Conservation (phyloP, 768 basidiomycete genomes). For the Mycena kentingensis region DNA sequence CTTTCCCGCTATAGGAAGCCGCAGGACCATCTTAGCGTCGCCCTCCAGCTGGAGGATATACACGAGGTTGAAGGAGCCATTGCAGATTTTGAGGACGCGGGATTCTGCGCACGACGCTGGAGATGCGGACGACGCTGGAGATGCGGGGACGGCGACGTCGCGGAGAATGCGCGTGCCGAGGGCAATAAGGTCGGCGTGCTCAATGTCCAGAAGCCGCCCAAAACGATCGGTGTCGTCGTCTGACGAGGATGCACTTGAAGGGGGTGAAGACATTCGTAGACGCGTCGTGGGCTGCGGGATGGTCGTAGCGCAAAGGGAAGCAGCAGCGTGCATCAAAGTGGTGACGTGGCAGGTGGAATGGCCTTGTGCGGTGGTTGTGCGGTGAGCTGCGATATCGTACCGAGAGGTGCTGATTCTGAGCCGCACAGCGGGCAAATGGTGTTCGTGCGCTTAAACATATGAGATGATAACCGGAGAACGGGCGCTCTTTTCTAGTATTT, state of each 20-base stretch:
- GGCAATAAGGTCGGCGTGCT: background rate
- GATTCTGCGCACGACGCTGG: background rate
- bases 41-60: background rate
- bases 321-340: no score
- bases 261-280: background rate
- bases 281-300: no score
- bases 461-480: no score
- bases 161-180: background rate
- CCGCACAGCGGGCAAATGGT: no score
- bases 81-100: background rate
- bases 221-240: background rate
- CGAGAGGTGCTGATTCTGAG: no score
- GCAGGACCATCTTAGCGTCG: conserved; percentile 5
- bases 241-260: background rate
- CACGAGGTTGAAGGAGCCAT: background rate
- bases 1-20: background rate
- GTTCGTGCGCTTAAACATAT: no score
- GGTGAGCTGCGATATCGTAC: no score
- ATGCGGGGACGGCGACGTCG: background rate
- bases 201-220: background rate
- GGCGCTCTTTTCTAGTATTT: no score
- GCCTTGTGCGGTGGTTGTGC: no score
- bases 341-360: no score
- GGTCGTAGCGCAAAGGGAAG: no score
- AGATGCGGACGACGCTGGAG: background rate